Percentiles rank a stretch among this genome's conserved stretches.
Conservation (phyloP, 768 basidiomycete genomes). For the Termitomyces sp. region DNA sequence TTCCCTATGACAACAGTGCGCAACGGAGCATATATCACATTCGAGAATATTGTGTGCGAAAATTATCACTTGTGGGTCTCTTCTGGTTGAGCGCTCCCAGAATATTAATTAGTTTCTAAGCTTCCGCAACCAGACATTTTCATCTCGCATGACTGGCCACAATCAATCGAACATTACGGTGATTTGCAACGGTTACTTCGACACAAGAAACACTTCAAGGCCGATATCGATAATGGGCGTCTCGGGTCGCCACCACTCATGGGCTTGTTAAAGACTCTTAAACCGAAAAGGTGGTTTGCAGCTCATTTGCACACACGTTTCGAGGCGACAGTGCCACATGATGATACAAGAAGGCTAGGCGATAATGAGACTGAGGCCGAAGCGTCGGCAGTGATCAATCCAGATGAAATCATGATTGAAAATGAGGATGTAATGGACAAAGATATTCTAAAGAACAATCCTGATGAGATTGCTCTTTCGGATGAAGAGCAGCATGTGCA, state of each 20-base stretch:
- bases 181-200: conserved; percentile 62
- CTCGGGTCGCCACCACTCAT: conserved; percentile 89
- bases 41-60: conserved; percentile 78
- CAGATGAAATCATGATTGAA: conserved; percentile 41
- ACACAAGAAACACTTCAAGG: conserved; percentile 73
- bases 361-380: not conserved
- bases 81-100: not conserved
- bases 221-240: conserved; percentile 60
- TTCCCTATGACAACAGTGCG: conserved; percentile 73
- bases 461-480: conserved; percentile 41
- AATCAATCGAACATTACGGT: conserved; percentile 78
- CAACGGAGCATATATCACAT: conserved; percentile 90
- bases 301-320: conserved; percentile 90
- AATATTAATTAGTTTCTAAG: conserved; percentile 28
- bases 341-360: not conserved
- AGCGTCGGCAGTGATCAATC: conserved; percentile 9
- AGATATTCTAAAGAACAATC: conserved; percentile 14
- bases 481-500: conserved; percentile 44
- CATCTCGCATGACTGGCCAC: conserved; percentile 97
- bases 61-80: conserved; percentile 64
- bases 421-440: conserved; percentile 40
- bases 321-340: conserved; percentile 62
- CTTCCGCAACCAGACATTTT: conserved; percentile 69
- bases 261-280: conserved; percentile 66
- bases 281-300: conserved; percentile 88